Evolutionary conservation across 2,329 filamentous ascomycete species (phyloP), one percentile per base, ranked within the genome.

Genomic region (Nemania sp.): DNA sequence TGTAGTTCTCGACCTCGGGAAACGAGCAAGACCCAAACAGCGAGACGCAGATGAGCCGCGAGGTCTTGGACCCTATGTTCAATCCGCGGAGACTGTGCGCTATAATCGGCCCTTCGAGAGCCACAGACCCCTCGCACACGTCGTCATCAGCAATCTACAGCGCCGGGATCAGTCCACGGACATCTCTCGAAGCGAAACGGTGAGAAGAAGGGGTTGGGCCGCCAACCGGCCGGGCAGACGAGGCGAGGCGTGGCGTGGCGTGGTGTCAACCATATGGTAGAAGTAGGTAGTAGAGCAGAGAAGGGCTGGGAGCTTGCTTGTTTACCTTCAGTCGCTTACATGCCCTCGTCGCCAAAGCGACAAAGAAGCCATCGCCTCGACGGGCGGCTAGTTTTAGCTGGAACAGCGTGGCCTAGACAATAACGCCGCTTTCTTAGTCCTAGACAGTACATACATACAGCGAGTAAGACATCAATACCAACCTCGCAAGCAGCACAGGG

Each of bases 1-100:
- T 77, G 73, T 82, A 82, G 1, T 79, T 67, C 15, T 81, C 77
- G 13, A 87, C 79, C 1, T 77, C 74, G 1, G 86, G 87, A 52
- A 83, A 85, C 2, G 79, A 72, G 69, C 87, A 89, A 2, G 87
- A 79, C 0, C 87, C 86, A n/a, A 87, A 76, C 62, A 89, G 76
- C 4, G 83, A 83, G 29, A 83, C 79, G 72, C 86, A 89, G 55
- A 88, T 83, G 4, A 85, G 78, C 32, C 84, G 75, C 22, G 86
- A 82, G 0, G 85, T 85, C 64, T 81, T 81, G 10, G 86, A 87
- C 1, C 82, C 81, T 22, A 87, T 57, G 13, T 32, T 54, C 74
- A 5, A 73, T 76, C 82, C 77, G 43, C 84, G 80, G 11, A 89
- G 74, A 8, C 80, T 80, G 45, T 83, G 79, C 35, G 86, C 85